Percentiles rank a stretch among this genome's conserved stretches.
Conservation (phyloP, 2,329 filamentous ascomycete genomes). For the Trichoderma atrobrunneum region DNA sequence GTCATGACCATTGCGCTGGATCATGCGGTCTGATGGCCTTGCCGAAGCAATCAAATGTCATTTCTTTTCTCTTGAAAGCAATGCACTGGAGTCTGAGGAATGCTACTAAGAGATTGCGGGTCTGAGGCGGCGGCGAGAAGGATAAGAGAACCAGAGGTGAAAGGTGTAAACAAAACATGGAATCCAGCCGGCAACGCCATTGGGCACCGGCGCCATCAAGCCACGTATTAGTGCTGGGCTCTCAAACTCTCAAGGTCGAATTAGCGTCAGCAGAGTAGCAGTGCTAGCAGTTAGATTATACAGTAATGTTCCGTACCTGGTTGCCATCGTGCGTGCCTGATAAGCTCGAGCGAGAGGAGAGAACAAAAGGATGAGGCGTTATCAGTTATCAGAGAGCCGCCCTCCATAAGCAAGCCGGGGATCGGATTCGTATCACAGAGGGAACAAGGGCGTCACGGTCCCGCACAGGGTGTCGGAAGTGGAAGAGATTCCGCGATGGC, state of each 20-base stretch:
- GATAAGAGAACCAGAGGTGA: neutral
- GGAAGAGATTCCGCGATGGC: slow-evolving; percentile 1
- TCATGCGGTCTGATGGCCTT: neutral
- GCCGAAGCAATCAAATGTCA: neutral
- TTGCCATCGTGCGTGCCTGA: neutral
- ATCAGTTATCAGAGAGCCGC: neutral
- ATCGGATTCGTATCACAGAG: slow-evolving; percentile 1
- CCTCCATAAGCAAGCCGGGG: slow-evolving; percentile 1
- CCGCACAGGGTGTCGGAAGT: neutral
- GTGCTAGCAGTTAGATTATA: neutral
- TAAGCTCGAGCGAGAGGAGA: neutral
- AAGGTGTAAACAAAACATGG: neutral
- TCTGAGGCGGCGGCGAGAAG: neutral
- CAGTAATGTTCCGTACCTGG: neutral
- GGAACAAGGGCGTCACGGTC: slow-evolving; percentile 1
- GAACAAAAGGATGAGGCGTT: neutral
- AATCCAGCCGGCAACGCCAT: neutral
- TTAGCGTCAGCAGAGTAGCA: neutral
- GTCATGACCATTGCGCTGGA: neutral
- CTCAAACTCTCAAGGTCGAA: neutral
- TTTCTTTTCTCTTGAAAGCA: neutral
- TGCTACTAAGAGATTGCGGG: neutral
- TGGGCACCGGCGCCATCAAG: slow-evolving; percentile 5
- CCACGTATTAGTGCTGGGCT: slow-evolving; percentile 2
- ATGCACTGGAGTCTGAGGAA: neutral